These are phyloP conservation scores for Astraeus odoratus DNA, from an alignment of 768 basidiomycete species.

Conservation along the genomic window DNA sequence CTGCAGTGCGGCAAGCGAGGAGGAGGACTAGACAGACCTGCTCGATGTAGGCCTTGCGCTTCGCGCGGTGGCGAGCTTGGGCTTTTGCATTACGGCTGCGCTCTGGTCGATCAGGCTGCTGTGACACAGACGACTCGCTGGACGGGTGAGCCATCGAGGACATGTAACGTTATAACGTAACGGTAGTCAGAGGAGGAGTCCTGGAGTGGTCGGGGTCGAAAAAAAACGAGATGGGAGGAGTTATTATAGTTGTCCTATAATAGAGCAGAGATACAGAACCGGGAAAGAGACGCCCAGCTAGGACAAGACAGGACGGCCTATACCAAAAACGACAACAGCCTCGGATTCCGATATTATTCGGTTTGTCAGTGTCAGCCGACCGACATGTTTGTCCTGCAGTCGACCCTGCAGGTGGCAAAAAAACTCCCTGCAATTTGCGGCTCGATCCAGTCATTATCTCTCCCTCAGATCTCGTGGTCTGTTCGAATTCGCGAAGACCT, in stretches of 20 bases:
- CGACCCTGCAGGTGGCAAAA: conserved; percentile 31
- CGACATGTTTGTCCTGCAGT: conserved; percentile 21
- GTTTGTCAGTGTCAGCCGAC: conserved; percentile 30
- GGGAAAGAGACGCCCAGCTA: conserved; percentile 20
- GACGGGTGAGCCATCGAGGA: conserved; percentile 53
- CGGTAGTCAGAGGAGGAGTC: conserved; percentile 27
- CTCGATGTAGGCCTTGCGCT: conserved; percentile 90
- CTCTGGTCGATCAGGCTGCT: conserved; percentile 57
- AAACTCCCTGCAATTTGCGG: too few relatives aligned
- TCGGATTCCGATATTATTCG: conserved; percentile 43
- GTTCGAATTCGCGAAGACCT: conserved; percentile 26
- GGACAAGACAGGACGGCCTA: conserved; percentile 3
- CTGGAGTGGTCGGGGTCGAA: conserved; percentile 45
- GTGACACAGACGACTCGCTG: conserved; percentile 31
- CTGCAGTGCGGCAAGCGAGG: neutral
- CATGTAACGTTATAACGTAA: conserved; percentile 46
- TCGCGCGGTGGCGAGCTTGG: conserved; percentile 85
- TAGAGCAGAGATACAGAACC: conserved; percentile 2
- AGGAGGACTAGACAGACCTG: conserved; percentile 44
- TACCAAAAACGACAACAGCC: conserved; percentile 24
- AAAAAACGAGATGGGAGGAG: conserved; percentile 28
- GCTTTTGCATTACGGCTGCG: conserved; percentile 84
- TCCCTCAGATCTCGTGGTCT: conserved; percentile 25
- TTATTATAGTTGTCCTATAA: conserved; percentile 28
- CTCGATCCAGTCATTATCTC: conserved; percentile 5